Evolutionary conservation across 768 basidiomycete species (phyloP).

Genomic region (Albatrellus ellisii): DNA sequence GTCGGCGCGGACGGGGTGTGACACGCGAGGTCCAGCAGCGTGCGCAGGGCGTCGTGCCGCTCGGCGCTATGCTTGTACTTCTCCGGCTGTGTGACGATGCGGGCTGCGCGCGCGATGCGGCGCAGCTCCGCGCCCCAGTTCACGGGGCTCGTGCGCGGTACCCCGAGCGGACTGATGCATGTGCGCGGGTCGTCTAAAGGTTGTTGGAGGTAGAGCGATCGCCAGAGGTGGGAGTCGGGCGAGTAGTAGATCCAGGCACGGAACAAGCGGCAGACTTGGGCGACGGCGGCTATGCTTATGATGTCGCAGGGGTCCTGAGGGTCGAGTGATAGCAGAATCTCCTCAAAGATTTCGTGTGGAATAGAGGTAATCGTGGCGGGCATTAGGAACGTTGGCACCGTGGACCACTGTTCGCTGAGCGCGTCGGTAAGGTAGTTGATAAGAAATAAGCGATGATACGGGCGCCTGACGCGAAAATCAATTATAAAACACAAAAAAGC

Average conservation of each 20-base stretch:
- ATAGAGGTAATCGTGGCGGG: conserved; percentile 20
- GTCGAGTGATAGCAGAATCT: conserved; percentile 41
- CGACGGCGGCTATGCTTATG: conserved; percentile 35
- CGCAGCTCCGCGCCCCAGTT: conserved; percentile 44
- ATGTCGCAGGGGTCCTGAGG: too few species aligned
- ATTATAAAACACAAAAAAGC: too few species aligned
- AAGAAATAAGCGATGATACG: too few species aligned
- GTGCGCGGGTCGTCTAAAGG: conserved; percentile 50
- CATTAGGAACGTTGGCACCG: too few species aligned
- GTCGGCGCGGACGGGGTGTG: conserved; percentile 26
- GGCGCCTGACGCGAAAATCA: too few species aligned
- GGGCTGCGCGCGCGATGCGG: conserved; percentile 39
- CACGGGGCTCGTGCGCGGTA: conserved; percentile 8
- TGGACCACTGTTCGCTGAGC: too few species aligned
- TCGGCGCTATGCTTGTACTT: conserved; percentile 28
- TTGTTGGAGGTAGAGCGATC: conserved; percentile 46
- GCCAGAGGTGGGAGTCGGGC: conserved; percentile 43
- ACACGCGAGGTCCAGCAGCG: conserved; percentile 36
- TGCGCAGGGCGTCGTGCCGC: conserved; percentile 27
- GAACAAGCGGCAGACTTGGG: conserved; percentile 36
- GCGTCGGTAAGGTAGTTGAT: too few species aligned
- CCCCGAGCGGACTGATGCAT: conserved; percentile 28
- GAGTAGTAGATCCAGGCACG: conserved; percentile 32
- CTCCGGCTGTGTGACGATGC: conserved; percentile 30
- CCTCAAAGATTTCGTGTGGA: conserved; percentile 47